Evolutionary conservation across 2,329 filamentous ascomycete genomes (phyloP).

Genomic region (Fusarium abutilonis): DNA sequence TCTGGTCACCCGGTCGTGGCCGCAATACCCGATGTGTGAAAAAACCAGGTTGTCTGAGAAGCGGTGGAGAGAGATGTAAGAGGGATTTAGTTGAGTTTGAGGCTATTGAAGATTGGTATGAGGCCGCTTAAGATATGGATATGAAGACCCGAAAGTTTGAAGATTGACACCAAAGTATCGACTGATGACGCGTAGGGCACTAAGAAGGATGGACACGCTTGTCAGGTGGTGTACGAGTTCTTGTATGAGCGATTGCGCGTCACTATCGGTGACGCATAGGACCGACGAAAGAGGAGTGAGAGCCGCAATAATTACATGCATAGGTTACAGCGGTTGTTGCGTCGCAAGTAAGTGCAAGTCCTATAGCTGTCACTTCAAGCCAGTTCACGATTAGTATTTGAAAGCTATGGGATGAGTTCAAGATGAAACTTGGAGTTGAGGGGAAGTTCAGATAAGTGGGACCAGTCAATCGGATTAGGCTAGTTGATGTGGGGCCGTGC

Average conservation of each 20-base stretch:
- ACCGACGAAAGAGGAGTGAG: not conserved
- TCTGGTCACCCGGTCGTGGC: slow-evolving; percentile 31
- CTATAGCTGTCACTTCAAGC: not conserved
- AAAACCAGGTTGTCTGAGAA: slow-evolving; percentile 11
- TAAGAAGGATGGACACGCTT: slow-evolving; percentile 2
- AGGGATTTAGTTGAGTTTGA: slow-evolving; percentile 14
- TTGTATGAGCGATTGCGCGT: slow-evolving; percentile 2
- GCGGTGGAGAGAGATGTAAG: slow-evolving; percentile 1
- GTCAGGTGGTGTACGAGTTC: slow-evolving; percentile 1
- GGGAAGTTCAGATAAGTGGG: slow-evolving; percentile 27
- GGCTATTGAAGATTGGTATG: slow-evolving; percentile 4
- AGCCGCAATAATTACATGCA: not conserved
- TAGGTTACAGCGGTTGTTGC: not conserved
- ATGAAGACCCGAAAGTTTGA: slow-evolving; percentile 1
- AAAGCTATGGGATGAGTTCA: slow-evolving; percentile 7
- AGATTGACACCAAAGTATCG: slow-evolving; percentile 10
- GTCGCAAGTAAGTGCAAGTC: not conserved
- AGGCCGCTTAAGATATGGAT: slow-evolving; percentile 4
- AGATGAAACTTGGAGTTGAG: slow-evolving; percentile 39
- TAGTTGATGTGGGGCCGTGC: slow-evolving; percentile 9
- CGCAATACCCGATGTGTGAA: slow-evolving; percentile 18
- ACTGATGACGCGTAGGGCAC: slow-evolving; percentile 16
- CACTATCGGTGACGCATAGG: not conserved
- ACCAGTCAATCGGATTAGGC: slow-evolving; percentile 12
- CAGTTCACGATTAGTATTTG: slow-evolving; percentile 2